These are phyloP conservation scores for Cornus suecica DNA, from an alignment of 148 eudicot species.

Conservation along the genomic window DNA sequence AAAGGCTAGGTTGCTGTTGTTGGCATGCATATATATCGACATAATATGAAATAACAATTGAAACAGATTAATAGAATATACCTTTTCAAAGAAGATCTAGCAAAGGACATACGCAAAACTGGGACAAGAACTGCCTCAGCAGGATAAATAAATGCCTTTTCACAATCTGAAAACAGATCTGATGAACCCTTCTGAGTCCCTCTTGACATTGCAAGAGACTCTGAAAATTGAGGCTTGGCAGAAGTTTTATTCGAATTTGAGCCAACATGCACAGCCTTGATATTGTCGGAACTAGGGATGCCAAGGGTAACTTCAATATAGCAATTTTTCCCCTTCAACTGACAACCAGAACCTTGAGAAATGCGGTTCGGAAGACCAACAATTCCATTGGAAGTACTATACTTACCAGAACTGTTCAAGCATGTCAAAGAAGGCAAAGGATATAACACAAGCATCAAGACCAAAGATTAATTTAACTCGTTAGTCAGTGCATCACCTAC, in stretches of 20 bases:
- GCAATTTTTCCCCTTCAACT: conserved; percentile 66
- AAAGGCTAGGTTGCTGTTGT: too few relatives aligned
- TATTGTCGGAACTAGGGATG: conserved; percentile 40
- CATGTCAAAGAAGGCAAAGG: conserved; percentile 18
- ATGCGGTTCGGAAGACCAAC: conserved; percentile 57
- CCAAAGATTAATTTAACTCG: not conserved
- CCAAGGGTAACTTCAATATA: conserved; percentile 87
- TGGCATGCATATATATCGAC: not conserved
- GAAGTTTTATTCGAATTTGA: conserved; percentile 29
- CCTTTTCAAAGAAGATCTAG: conserved; percentile 85
- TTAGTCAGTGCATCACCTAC: conserved; percentile 23
- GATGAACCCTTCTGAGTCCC: conserved; percentile 35
- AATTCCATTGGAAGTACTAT: conserved; percentile 55
- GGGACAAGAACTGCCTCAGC: conserved; percentile 91
- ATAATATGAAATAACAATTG: conserved; percentile 5
- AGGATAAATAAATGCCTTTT: conserved; percentile 77
- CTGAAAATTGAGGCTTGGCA: conserved; percentile 24
- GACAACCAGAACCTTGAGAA: conserved; percentile 60
- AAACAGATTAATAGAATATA: conserved; percentile 9
- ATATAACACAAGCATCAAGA: conserved; percentile 1
- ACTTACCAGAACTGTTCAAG: conserved; percentile 59
- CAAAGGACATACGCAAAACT: conserved; percentile 72
- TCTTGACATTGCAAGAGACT: conserved; percentile 36
- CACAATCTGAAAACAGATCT: conserved; percentile 41
- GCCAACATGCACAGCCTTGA: conserved; percentile 30